Percentiles rank a stretch among this genome's conserved stretches.
Evolutionary conservation across 192 early-diverging fungal genomes (phyloP).

Genomic region (Backusella macrospora): DNA sequence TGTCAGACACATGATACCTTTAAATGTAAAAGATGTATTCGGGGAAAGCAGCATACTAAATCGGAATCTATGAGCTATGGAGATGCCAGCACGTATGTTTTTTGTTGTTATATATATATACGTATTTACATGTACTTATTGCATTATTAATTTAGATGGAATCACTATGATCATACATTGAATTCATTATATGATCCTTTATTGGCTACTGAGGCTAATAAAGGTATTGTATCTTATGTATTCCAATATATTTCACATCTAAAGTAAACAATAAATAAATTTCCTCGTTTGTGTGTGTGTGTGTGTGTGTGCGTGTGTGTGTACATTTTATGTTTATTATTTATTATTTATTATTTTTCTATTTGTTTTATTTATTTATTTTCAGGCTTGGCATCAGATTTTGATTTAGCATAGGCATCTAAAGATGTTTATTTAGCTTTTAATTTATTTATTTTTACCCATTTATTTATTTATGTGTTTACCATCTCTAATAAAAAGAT

Average conservation of each 20-base stretch:
- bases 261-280: constrained; percentile 3
- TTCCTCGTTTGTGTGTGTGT: too few species aligned
- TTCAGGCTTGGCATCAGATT: not conserved
- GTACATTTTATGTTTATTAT: too few species aligned
- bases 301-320: too few species aligned
- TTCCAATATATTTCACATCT: constrained; percentile 76
- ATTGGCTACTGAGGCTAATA: constrained; percentile 60
- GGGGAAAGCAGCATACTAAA: constrained; percentile 76
- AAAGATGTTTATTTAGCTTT: not conserved
- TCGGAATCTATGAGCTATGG: constrained; percentile 67
- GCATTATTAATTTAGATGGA: constrained; percentile 57
- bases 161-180: constrained; percentile 67
- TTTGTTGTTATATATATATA: not conserved
- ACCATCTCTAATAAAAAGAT: constrained; percentile 18
- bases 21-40: constrained; percentile 88
- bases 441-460: not conserved
- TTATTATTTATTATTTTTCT: too few species aligned
- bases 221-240: constrained; percentile 70
- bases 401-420: not conserved
- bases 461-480: not conserved
- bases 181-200: constrained; percentile 61
- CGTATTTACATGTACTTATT: not conserved
- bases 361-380: not conserved
- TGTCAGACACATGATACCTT: constrained; percentile 97
- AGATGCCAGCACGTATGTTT: constrained; percentile 66